Base-by-base conservation (phyloP, 306 rosid species). In the Dryas drummondii region DNA sequence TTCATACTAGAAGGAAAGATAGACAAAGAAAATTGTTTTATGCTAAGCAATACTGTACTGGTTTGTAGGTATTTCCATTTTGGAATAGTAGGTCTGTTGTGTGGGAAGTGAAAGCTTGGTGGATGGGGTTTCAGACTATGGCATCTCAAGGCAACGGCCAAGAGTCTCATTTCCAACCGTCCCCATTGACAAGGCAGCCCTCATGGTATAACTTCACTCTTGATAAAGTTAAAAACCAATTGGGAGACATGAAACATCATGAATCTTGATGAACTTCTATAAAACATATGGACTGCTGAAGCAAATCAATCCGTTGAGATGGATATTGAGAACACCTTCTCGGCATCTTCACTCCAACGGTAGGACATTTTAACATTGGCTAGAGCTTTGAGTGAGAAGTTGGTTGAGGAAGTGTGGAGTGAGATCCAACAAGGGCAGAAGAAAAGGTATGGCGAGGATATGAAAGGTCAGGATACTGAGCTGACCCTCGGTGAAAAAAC, bases 261-360 rank as follows among this genome's bases (percentile, higher is more conserved):
- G 94, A 87, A 91, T 79, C 92, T 91, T 2, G 90, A 87, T n/a
- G 94, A 91, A 83, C 90, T 88, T 85, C 94, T 88, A 67, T 88
- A 84, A 54, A 92, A 84, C 76, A 83, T 92, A 48, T 90, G 90
- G 91, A 83, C 86, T 66, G 86, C 91, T 67, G 96, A 90, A 79
- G 89, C 85, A 42, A 89, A 66, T 72, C 86, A 86, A 57, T 74
- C 77, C 41, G 22, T 72, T 9, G 87, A 80, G 62, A n/a, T 76
- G 76, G 86, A 82, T 27, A 79, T 54, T 27, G 89, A 82, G 74
- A 83, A 74, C 26, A 71, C 70, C 60, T 82, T 88, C 0, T 78
- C 82, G 0, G 68, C 79, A 2, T 78, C 80, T 68, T 83, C 87
- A 16, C 87, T 22, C 22, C 22, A 22, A 22, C 22, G 84, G 46